Conservation (phyloP, 2,329 filamentous ascomycete genomes). For the Tolypocladium paradoxum region DNA sequence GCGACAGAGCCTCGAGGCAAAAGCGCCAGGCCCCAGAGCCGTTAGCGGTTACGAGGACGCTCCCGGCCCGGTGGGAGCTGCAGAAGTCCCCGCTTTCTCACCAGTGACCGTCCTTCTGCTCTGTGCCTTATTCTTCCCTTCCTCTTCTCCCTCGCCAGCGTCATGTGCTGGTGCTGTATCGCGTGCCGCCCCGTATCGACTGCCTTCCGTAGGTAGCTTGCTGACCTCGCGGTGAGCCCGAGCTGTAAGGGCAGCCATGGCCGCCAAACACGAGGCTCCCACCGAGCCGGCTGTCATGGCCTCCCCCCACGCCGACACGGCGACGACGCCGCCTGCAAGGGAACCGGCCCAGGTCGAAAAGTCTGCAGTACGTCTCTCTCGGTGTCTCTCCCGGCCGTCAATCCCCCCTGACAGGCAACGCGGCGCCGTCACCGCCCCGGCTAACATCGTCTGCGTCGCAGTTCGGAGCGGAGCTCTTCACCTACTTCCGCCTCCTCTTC, state of each 20-base stretch:
- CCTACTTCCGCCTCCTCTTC: conserved; percentile 33
- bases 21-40: neutral
- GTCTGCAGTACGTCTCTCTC: neutral
- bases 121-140: too few relatives aligned
- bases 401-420: neutral
- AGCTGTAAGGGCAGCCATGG: neutral
- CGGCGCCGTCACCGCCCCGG: neutral
- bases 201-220: neutral
- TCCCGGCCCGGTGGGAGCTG: neutral
- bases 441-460: neutral
- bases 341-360: neutral
- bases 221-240: neutral
- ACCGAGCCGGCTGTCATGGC: neutral
- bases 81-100: neutral
- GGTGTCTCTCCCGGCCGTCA: neutral
- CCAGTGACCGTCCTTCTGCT: neutral
- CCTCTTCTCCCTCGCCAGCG: neutral
- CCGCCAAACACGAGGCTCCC: neutral
- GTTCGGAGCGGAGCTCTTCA: conserved; percentile 3
- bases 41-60: neutral
- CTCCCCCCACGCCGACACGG: neutral
- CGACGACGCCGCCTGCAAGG: neutral
- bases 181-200: neutral
- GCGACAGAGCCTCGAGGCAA: neutral
- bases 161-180: neutral